Percentiles rank a stretch among this genome's conserved stretches.
Conservation (phyloP, 2,329 filamentous ascomycete genomes). For the Talaromyces piceae region DNA sequence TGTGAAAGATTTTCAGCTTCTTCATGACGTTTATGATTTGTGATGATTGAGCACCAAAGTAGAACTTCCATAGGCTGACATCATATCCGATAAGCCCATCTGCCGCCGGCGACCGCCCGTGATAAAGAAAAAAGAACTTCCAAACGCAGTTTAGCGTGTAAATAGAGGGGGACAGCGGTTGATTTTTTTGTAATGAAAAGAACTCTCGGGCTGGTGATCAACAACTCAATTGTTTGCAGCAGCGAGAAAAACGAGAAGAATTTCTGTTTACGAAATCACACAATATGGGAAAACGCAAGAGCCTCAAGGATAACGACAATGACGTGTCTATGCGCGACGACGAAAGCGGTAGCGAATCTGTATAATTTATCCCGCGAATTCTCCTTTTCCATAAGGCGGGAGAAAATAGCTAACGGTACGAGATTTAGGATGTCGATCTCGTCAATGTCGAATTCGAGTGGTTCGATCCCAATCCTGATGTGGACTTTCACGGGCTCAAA, state of each 20-base stretch:
- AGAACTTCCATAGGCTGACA: neutral
- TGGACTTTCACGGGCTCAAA: conserved; percentile 95
- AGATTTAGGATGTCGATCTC: conserved; percentile 69
- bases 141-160: conserved; percentile 9
- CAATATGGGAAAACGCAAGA: conserved; percentile 47
- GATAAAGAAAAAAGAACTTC: conserved; percentile 12
- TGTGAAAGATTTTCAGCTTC: too few species aligned
- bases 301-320: conserved; percentile 37
- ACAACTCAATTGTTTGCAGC: neutral
- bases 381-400: conserved; percentile 1
- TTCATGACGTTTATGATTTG: too few species aligned
- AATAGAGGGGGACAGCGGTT: neutral
- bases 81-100: neutral
- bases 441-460: conserved; percentile 97
- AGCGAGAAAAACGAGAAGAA: neutral
- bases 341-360: conserved; percentile 31
- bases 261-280: neutral
- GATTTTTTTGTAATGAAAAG: neutral
- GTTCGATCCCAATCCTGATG: conserved; percentile 84
- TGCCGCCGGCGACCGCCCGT: conserved; percentile 7
- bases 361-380: neutral
- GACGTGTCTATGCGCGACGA: conserved; percentile 31
- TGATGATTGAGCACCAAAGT: too few species aligned
- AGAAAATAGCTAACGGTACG: neutral
- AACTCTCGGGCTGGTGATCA: neutral